phyloP scores from a whole-genome alignment of 1,284 basidiomycete genomes.

The Microbotryum intermedium region DNA sequence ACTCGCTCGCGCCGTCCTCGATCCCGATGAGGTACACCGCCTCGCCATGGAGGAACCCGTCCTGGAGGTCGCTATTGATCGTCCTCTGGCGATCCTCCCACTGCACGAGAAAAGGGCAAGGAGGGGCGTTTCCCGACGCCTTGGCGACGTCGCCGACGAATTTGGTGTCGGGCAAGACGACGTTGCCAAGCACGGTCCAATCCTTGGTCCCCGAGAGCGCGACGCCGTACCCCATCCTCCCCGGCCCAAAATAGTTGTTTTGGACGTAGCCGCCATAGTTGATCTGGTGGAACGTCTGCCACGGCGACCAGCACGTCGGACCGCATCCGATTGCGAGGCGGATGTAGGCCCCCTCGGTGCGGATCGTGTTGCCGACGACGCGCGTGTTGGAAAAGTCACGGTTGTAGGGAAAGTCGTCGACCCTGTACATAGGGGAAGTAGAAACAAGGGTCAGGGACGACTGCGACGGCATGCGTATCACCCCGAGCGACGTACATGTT shows the following conservation, averaged over 20 bases:
- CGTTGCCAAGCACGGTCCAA: conserved; percentile 30
- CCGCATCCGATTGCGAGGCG: conserved; percentile 31
- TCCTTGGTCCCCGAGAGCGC: conserved; percentile 28
- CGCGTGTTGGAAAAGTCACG: conserved; percentile 28
- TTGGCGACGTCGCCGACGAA: conserved; percentile 27
- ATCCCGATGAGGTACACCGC: conserved; percentile 33
- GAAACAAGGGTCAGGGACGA: background rate
- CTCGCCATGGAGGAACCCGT: conserved; percentile 32
- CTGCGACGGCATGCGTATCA: too few species aligned
- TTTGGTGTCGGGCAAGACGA: conserved; percentile 16
- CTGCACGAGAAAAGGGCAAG: conserved; percentile 28
- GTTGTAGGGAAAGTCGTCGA: conserved; percentile 33
- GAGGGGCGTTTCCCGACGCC: conserved; percentile 25
- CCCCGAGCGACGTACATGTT: conserved; percentile 33
- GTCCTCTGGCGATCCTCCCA: conserved; percentile 23
- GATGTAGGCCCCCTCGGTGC: conserved; percentile 33
- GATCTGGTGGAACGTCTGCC: conserved; percentile 5
- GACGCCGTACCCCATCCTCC: conserved; percentile 33
- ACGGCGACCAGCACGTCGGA: conserved; percentile 28
- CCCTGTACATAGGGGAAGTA: conserved; percentile 9
- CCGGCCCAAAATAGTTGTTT: conserved; percentile 32
- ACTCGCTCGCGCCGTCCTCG: conserved; percentile 27
- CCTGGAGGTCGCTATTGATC: conserved; percentile 25
- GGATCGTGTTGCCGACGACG: conserved; percentile 32
- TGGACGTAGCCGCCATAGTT: conserved; percentile 29